Base-by-base conservation (phyloP, 768 basidiomycete genomes). In the Neoboletus brunneissimus region DNA sequence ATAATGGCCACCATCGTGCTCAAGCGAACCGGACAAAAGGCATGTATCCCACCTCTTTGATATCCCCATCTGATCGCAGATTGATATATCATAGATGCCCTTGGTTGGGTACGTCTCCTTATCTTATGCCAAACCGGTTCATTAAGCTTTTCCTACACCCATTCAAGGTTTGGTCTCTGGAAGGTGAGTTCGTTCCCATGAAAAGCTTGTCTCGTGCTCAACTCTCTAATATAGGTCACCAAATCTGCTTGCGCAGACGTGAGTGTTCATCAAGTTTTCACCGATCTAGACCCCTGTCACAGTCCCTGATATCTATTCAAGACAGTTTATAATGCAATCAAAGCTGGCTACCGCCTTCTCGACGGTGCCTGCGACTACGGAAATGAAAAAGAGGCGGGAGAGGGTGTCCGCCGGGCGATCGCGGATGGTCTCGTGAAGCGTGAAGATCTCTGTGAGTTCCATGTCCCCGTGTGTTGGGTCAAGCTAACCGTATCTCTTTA, bases 351-450 rank as follows among this genome's bases (percentile, higher is more conserved):
- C 70, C 85, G 93, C 58, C 87, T 96, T 53, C 78, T 96, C 53
- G 92, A 94, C 54, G 87, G 89, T 57, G 91, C 91, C 32, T 83
- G 84, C 61, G 90, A 91, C 74, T 94, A 93, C 69, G 92, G 89
- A 9, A 95, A 96, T 61, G 94, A 96, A 74, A 89, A 86, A 65
- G 85, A 93, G 32, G 87, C 88, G 5, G 91, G 89, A 2, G 79
- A 85, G 64, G 92, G 92, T 60, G 80, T 94, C 55, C 79, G 77
- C 51, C 83, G 85, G 15, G 92, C 91, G n/a, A 81, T 94, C 61
- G 69, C 75, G 40, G 90, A 92, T 8, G 91, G 93, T 15, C 67
- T 94, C 37, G 88, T 96, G 55, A 92, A 89, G 73, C 82, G 94
- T 35, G 89, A 93, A 71, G 93, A 96, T 13, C 76, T 96, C 31